Evolutionary conservation across 2,329 filamentous ascomycete genomes (phyloP).

Genomic region (Pestalotiopsis fici): DNA sequence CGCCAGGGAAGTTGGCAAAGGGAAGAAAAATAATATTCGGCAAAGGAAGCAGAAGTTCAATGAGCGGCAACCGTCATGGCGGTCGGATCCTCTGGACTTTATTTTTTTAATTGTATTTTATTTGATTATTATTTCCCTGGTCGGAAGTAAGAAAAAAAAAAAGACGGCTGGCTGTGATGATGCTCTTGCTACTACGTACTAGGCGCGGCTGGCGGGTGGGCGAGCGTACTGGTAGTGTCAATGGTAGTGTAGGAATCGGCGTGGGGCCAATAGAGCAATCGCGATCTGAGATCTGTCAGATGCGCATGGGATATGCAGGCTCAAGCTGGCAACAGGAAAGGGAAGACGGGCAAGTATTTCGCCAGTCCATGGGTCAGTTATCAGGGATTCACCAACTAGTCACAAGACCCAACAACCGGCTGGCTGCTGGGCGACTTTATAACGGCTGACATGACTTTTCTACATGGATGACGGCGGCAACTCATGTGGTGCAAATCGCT

Average conservation of each 20-base stretch:
- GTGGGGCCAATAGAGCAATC: conserved; percentile 3
- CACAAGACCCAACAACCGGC: not conserved
- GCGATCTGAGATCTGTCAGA: conserved; percentile 3
- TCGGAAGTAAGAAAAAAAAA: not conserved
- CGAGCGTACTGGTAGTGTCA: not conserved
- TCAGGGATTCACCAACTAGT: not conserved
- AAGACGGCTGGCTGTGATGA: not conserved
- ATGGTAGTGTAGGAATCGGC: not conserved
- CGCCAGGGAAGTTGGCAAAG: not conserved
- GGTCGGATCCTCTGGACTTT: not conserved
- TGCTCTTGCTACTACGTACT: not conserved
- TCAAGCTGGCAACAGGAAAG: not conserved
- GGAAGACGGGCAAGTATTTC: not conserved
- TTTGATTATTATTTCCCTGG: not conserved
- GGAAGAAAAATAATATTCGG: not conserved
- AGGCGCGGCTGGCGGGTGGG: not conserved
- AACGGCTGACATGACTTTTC: not conserved
- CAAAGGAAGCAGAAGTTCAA: not conserved
- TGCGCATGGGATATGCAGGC: not conserved
- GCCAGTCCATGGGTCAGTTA: not conserved
- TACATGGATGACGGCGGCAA: not conserved
- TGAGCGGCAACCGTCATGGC: not conserved
- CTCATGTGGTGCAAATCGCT: not conserved
- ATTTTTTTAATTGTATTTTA: not conserved
- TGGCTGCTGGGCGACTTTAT: not conserved